These are phyloP conservation scores for Umbelopsis sp. DNA, from an alignment of 192 early-diverging fungal species.

Conservation along the genomic window DNA sequence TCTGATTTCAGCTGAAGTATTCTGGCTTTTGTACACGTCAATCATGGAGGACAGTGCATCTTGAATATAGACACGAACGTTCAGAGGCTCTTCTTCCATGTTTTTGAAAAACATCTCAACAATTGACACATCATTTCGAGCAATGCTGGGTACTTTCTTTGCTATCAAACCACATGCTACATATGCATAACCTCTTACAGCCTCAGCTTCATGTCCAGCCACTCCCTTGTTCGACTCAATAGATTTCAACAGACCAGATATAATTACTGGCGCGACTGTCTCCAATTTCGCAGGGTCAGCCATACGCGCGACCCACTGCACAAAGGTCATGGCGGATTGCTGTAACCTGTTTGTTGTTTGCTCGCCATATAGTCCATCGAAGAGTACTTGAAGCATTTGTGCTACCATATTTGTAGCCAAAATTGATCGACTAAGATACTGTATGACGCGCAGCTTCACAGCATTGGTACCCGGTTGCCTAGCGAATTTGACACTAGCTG, in stretches of 20 bases:
- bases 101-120: constrained; percentile 72
- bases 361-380: constrained; percentile 84
- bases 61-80: constrained; percentile 79
- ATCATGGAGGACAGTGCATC: constrained; percentile 80
- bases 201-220: constrained; percentile 54
- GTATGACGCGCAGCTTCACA: constrained; percentile 66
- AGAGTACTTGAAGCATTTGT: constrained; percentile 69
- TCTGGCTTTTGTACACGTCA: constrained; percentile 54
- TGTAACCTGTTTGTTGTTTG: constrained; percentile 68
- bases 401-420: constrained; percentile 71
- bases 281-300: constrained; percentile 52
- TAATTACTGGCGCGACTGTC: constrained; percentile 66
- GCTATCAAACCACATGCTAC: constrained; percentile 80
- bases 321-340: constrained; percentile 76
- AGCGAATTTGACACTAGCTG: constrained; percentile 27
- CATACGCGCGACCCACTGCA: constrained; percentile 90
- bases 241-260: constrained; percentile 73
- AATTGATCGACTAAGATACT: constrained; percentile 65
- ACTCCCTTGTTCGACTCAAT: constrained; percentile 47
- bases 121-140: constrained; percentile 63
- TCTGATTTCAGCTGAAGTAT: constrained; percentile 23
- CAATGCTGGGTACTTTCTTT: constrained; percentile 71
- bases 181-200: constrained; percentile 81
- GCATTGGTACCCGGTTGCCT: constrained; percentile 46
- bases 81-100: constrained; percentile 59